These are phyloP conservation scores for Dendrobium huoshanense DNA, from an alignment of 106 monocot genomes.

Conservation along the genomic window DNA sequence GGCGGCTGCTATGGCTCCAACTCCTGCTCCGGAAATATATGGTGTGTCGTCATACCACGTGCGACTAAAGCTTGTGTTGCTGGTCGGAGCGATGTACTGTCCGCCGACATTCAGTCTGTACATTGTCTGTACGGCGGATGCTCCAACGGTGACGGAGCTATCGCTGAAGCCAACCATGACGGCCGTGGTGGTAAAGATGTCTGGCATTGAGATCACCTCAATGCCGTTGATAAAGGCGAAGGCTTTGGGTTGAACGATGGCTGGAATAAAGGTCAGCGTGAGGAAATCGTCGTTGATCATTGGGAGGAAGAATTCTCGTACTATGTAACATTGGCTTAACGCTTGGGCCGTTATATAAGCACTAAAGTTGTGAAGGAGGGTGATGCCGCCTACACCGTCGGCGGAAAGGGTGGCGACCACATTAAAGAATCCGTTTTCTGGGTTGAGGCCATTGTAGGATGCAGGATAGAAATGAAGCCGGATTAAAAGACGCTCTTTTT, in stretches of 20 bases:
- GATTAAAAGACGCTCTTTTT: slow-evolving; percentile 47
- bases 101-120: slow-evolving; percentile 64
- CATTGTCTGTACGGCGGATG: slow-evolving; percentile 50
- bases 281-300: slow-evolving; percentile 25
- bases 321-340: slow-evolving; percentile 44
- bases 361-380: slow-evolving; percentile 79
- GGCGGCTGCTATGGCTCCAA: neutral
- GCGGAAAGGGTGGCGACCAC: slow-evolving; percentile 26
- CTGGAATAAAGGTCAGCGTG: slow-evolving; percentile 66
- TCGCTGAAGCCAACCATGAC: slow-evolving; percentile 33
- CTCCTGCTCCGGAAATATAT: slow-evolving; percentile 6
- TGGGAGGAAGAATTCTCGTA: slow-evolving; percentile 57
- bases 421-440: slow-evolving; percentile 47
- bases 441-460: slow-evolving; percentile 39
- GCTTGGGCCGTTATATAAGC: slow-evolving; percentile 64
- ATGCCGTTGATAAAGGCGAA: slow-evolving; percentile 93
- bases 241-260: slow-evolving; percentile 20
- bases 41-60: slow-evolving; percentile 24
- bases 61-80: slow-evolving; percentile 15
- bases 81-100: slow-evolving; percentile 19
- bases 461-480: slow-evolving; percentile 89
- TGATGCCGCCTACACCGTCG: slow-evolving; percentile 23
- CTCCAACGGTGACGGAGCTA: slow-evolving; percentile 14
- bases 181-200: slow-evolving; percentile 31
- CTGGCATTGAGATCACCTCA: slow-evolving; percentile 76